Base-by-base conservation (phyloP, 768 basidiomycete species). In the Pholiota microspora region DNA sequence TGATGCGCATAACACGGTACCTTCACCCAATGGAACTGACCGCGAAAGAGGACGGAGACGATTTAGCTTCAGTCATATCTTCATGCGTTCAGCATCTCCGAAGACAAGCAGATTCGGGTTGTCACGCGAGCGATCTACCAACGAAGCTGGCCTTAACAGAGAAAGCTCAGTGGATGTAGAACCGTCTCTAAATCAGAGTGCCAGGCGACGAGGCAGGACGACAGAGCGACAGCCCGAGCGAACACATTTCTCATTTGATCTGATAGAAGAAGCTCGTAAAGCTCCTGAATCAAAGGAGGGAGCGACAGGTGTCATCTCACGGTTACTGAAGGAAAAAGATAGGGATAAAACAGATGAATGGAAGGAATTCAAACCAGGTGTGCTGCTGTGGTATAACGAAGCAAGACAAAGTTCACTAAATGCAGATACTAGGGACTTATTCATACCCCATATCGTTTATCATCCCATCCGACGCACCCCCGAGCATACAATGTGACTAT, bases 371-470 rank as follows among this genome's bases (percentile, higher is more conserved):
- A 83, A 86, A 62, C 85, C 89, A 73, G 94, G 94, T 89, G 51
- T 34, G 75, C 69, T 34, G 38, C 24, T 49, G 4, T 8, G 34
- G 7, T 18, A 13, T 36, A 25, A 23, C 25, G 45, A 36, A 13
- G 21, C 40, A 10, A 32, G 51, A 29, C 49, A 54, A 28, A 38
- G 9, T n/a, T 50, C 15, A 51, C 32, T 46, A 35, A 28, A 61
- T 28, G 2, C 12, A 42, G 9, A 18, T 42, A 21, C 18, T 29
- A 91, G 94, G 94, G 16, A 89, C 85, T 4, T 98, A 98, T 67
- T 92, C 88, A 15, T 98, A 93, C 70, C 96, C 96, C 2, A 89
- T 99, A 63, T 90, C 90, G 12, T 94, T 98, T 68, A 77, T 85
- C 15, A 85, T 99, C 52, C 92, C 96, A 0, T 76, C 83, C 4